phyloP scores from a whole-genome alignment of 2,329 filamentous ascomycete genomes.

The Epichloe festucae region DNA sequence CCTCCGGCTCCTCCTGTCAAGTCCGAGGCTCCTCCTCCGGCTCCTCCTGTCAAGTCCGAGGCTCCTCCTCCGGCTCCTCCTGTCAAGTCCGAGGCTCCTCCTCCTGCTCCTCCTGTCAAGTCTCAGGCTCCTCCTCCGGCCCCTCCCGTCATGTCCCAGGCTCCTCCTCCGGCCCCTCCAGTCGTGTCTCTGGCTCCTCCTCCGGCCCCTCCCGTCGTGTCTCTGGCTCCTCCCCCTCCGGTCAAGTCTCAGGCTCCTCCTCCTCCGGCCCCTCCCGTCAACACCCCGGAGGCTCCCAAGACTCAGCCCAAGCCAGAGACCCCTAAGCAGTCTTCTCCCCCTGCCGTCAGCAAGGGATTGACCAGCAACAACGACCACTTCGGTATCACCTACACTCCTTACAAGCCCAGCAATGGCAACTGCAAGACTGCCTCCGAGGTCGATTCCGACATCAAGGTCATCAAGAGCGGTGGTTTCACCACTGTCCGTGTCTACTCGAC shows the following conservation, averaged over 20 bases:
- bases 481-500: slow-evolving; percentile 78
- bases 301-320: slow-evolving; percentile 7
- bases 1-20: too few relatives aligned
- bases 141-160: too few relatives aligned
- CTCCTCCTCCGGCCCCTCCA: neutral
- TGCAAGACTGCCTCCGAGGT: slow-evolving; percentile 56
- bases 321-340: slow-evolving; percentile 6
- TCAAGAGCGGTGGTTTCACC: slow-evolving; percentile 54
- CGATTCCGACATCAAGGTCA: slow-evolving; percentile 43
- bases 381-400: slow-evolving; percentile 74
- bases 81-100: neutral
- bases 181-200: neutral
- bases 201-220: too few relatives aligned
- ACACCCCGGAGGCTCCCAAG: slow-evolving; percentile 4
- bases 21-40: too few relatives aligned
- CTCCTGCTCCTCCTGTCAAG: neutral
- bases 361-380: slow-evolving; percentile 41
- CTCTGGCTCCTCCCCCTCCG: neutral
- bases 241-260: neutral
- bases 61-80: slow-evolving; percentile 2
- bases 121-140: slow-evolving; percentile 6
- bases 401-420: slow-evolving; percentile 37
- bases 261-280: neutral
- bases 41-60: slow-evolving; percentile 5
- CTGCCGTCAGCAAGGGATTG: slow-evolving; percentile 13